Evolutionary conservation across 2,329 filamentous ascomycete species (phyloP), one percentile per base, ranked within the genome.

Genomic region (Nemania abortiva): DNA sequence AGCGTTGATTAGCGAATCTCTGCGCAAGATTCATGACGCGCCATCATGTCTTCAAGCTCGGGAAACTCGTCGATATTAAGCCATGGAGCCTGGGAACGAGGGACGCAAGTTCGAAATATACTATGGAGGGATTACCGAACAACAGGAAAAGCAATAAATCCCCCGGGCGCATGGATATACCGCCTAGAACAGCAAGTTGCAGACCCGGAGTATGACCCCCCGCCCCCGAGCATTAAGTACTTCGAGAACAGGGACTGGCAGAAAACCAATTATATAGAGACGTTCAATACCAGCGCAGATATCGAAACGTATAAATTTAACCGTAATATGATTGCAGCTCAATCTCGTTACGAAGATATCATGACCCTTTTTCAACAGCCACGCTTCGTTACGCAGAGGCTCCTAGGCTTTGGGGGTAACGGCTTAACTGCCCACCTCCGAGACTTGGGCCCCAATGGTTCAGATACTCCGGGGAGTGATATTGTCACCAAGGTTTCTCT

Each of bases 401-500:
- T 45, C 15, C 22, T 71, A 15, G 69, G 63, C 11, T 22, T 27
- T n/a, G 69, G 70, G 13, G 70, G 61, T 3, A 34, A 66, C 27
- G 70, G 67, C 15, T 3, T 72, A 11, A 62, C 70, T 57, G 11
- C n/a, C 13, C 68, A 63, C 52, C 68, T 63, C 37, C 56, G 10
- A 55, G 61, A 70, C 22, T 31, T 15, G 6, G 68, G 62, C 10
- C 31, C 45, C 3, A 4, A n/a, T 0, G n/a, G 13, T 31, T 24
- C 13, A 2, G n/a, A 53, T 18, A 4, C 34, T 7, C 58, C 54
- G 5, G 65, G 53, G 15, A 50, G n/a, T 34, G 68, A 74, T 55
- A 59, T 72, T 42, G 71, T 66, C 29, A 45, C 73, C 7, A 75
- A 75, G 20, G 42, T 72, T n/a, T 27, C 70, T 39, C 15, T 66